A percentile compares a stretch with the other conserved stretches of the same genome.
Evolutionary conservation across 2,329 filamentous ascomycete genomes (phyloP).

Genomic region (Aschersonia sp.): DNA sequence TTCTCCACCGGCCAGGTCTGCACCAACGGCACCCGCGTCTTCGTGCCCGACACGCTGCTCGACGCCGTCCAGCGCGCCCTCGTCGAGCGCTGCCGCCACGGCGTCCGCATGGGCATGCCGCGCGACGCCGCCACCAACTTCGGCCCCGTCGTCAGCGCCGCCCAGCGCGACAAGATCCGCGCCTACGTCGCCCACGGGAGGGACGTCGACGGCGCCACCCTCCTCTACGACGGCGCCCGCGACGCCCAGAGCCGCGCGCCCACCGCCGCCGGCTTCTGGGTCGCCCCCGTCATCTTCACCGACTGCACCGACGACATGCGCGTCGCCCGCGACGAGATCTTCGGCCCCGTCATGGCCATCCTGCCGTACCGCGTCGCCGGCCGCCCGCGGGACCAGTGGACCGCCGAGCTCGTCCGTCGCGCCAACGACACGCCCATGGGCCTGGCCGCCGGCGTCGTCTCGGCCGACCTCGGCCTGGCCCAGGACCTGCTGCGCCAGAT

Average conservation of each 20-base stretch:
- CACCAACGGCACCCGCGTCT: slow-evolving; percentile 83
- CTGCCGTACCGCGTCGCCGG: slow-evolving; percentile 48
- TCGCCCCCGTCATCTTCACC: slow-evolving; percentile 72
- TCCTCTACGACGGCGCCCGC: slow-evolving; percentile 57
- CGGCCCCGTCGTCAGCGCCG: slow-evolving; percentile 63
- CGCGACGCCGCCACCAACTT: slow-evolving; percentile 65
- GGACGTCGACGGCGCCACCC: slow-evolving; percentile 54
- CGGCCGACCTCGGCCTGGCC: slow-evolving; percentile 56
- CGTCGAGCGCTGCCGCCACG: slow-evolving; percentile 35
- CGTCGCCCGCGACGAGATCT: slow-evolving; percentile 72
- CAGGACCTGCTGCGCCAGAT: slow-evolving; percentile 57
- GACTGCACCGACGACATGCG: slow-evolving; percentile 73
- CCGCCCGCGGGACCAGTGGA: slow-evolving; percentile 16
- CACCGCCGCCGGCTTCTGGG: slow-evolving; percentile 58
- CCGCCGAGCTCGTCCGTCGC: slow-evolving; percentile 54
- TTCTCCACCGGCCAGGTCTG: slow-evolving; percentile 85
- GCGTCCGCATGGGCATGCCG: slow-evolving; percentile 63
- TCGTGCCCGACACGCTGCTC: slow-evolving; percentile 56
- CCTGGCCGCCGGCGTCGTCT: slow-evolving; percentile 74
- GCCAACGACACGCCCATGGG: slow-evolving; percentile 69
- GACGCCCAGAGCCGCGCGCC: slow-evolving; percentile 36
- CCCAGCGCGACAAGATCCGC: slow-evolving; percentile 65
- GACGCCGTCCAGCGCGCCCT: slow-evolving; percentile 52
- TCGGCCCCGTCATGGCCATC: slow-evolving; percentile 75
- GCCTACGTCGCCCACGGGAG: slow-evolving; percentile 64